Conservation (phyloP, 768 basidiomycete species). For the Calocybe gangraenosa region DNA sequence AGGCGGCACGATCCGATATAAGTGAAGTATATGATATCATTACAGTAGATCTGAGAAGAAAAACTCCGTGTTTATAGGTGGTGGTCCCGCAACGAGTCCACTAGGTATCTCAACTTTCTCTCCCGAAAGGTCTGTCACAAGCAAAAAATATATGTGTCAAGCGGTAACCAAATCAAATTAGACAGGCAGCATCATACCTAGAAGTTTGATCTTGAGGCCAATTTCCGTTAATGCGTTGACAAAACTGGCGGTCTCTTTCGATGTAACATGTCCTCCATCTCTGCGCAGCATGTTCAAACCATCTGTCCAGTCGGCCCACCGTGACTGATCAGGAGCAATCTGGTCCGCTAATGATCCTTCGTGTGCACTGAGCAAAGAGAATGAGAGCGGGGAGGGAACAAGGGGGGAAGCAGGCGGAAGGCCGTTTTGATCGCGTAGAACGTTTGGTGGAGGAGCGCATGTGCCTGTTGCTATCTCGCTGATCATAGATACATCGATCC, state of each 20-base stretch:
- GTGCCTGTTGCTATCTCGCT: conserved; percentile 77
- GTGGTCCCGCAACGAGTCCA: conserved; percentile 70
- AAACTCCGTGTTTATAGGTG: conserved; percentile 77
- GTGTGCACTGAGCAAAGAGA: conserved; percentile 67
- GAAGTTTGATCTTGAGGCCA: conserved; percentile 85
- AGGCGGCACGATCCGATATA: not conserved
- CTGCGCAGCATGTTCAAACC: conserved; percentile 83
- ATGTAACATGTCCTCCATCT: conserved; percentile 79
- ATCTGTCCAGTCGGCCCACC: conserved; percentile 95
- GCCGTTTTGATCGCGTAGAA: conserved; percentile 57
- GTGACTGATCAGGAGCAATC: conserved; percentile 70
- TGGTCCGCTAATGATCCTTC: conserved; percentile 75
- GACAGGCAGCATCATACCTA: conserved; percentile 47
- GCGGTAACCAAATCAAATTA: not conserved
- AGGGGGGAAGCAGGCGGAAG: conserved; percentile 49
- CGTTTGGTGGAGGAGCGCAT: conserved; percentile 64
- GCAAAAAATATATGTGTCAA: conserved; percentile 4
- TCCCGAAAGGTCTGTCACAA: conserved; percentile 71
- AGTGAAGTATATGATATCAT: not conserved
- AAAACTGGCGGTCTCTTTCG: conserved; percentile 82
- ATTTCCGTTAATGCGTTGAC: conserved; percentile 87
- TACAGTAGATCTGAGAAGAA: conserved; percentile 72
- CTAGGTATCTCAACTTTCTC: conserved; percentile 89
- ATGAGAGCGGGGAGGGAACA: conserved; percentile 66
- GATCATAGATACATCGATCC: conserved; percentile 77